These are phyloP conservation scores for Nannochloropsis granulata DNA, from an alignment of 108 stramenopile species.

Conservation along the genomic window DNA sequence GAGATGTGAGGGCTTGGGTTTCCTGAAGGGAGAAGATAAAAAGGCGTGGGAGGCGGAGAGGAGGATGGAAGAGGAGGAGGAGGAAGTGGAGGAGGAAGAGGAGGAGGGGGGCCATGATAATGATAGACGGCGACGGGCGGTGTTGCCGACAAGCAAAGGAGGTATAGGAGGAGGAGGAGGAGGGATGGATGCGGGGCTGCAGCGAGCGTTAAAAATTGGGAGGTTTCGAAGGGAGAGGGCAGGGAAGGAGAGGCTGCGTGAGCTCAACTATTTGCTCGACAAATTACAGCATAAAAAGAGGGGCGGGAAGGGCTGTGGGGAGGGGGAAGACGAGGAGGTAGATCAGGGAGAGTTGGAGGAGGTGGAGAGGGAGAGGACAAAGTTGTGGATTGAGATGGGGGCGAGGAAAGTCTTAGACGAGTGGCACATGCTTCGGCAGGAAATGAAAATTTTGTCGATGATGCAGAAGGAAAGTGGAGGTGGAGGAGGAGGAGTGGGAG, in stretches of 20 bases:
- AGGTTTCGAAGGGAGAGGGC: neutral
- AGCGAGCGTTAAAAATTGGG: neutral
- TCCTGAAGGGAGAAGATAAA: neutral
- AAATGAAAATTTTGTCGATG: neutral
- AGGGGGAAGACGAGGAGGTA: neutral
- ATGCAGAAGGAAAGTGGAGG: neutral
- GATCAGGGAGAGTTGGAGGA: neutral
- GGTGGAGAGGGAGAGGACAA: neutral
- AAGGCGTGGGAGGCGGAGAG: neutral
- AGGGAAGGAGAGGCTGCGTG: neutral
- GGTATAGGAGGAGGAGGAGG: neutral
- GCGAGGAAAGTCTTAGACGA: neutral
- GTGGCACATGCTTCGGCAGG: neutral
- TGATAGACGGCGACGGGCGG: neutral
- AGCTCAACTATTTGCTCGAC: neutral
- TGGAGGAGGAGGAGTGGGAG: neutral
- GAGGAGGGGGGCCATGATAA: neutral
- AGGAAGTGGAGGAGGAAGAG: neutral
- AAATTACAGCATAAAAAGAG: neutral
- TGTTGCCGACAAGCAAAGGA: neutral
- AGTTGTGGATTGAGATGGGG: neutral
- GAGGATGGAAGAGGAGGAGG: neutral
- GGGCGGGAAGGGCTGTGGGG: neutral
- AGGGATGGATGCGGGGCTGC: neutral
- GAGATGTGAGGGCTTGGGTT: neutral